Evolutionary conservation across 2,329 filamentous ascomycete species (phyloP).

Genomic region (Shiraia bambusicola): DNA sequence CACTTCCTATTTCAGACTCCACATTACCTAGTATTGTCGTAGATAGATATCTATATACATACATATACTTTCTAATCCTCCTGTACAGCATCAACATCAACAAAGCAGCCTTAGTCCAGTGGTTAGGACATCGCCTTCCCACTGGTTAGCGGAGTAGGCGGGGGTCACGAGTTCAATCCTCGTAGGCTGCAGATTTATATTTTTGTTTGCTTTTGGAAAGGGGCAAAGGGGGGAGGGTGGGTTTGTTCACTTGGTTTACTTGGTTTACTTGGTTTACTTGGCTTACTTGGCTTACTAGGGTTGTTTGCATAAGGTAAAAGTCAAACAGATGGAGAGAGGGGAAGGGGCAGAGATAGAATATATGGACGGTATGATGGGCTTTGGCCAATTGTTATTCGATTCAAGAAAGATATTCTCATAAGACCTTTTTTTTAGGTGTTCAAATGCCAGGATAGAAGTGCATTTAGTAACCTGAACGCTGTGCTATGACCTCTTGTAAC

Average conservation of each 20-base stretch:
- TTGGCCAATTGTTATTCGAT: too few species aligned
- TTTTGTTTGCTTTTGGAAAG: constrained; percentile 11
- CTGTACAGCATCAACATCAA: background rate
- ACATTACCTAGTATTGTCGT: background rate
- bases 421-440: constrained; percentile 3
- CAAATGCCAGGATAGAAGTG: background rate
- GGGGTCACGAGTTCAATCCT: constrained; percentile 38
- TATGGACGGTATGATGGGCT: too few species aligned
- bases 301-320: too few species aligned
- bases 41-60: background rate
- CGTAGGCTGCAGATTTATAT: constrained; percentile 13
- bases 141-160: constrained; percentile 21
- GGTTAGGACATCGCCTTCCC: constrained; percentile 46
- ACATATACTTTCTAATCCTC: too few species aligned
- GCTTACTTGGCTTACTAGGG: too few species aligned
- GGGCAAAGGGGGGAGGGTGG: background rate
- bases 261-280: too few species aligned
- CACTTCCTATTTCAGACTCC: too few species aligned
- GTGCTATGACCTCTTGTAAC: constrained; percentile 4
- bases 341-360: too few species aligned
- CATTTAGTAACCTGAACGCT: constrained; percentile 6
- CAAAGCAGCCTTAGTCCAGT: constrained; percentile 39
- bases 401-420: too few species aligned
- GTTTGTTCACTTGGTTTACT: too few species aligned
- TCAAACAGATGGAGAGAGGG: too few species aligned